Evolutionary conservation across 306 rosid species (phyloP), one percentile per base, ranked within the genome.

Genomic region (Calophaca sinica): DNA sequence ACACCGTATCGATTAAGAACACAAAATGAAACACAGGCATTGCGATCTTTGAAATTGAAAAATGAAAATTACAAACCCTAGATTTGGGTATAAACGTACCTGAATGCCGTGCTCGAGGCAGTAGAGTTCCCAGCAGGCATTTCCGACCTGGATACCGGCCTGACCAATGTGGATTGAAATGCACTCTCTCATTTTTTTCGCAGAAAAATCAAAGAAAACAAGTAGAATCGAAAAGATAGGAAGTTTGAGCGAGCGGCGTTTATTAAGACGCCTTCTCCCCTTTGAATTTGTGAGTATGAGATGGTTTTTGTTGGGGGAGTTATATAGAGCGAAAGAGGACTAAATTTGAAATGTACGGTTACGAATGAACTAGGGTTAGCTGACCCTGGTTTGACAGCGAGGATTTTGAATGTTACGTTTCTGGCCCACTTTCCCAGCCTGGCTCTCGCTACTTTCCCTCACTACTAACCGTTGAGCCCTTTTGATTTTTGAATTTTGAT

Each of bases 111-210:
- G 96, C 54, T 91, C 96, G 29, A 91, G 89, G 82, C 94, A 88
- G 77, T 91, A 91, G 3, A 91, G 96, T 65, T 91, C 96, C 96
- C 96, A 91, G 79, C 94, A 91, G 2, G 96, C 81, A 66, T 91
- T 91, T 29, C 96, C 94, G 54, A 91, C 96, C 73, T 91, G 96
- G 76, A 91, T 91, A 51, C 96, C 96, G 55, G 96, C 96, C 33
- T 91, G 96, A 14, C 96, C 96, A 9, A 91, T 91, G 89, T 91
- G 96, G 65, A 91, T 86, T 6, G 93, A 88, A 68, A 91, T 91
- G 89, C 93, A 88, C 87, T 91, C 96, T 58, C 96, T 91, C 94
- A 91, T 91, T 82, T 84, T 32, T 32, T 33, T n/a, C 55, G 1
- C 75, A 33, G 15, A 41, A 70, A 76, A 33, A 41, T 5, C 4